Conservation (phyloP, 495 filamentous ascomycete genomes). For the Rhypophila decipiens region DNA sequence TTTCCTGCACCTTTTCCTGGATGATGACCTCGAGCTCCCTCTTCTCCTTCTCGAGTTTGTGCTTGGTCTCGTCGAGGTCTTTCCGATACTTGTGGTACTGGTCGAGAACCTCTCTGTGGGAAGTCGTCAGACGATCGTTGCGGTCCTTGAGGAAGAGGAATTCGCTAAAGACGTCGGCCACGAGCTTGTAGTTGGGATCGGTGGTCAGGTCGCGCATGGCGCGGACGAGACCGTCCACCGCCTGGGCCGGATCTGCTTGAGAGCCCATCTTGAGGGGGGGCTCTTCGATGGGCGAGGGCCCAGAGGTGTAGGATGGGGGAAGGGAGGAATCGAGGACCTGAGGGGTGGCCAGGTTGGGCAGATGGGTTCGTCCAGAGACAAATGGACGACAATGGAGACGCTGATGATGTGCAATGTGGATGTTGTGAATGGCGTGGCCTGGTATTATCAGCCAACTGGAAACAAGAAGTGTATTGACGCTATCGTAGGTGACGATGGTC, state of each 20-base stretch:
- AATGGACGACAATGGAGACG: not conserved
- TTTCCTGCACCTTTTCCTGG: conserved; percentile 23
- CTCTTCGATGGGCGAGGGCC: not conserved
- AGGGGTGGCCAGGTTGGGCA: conserved; percentile 18
- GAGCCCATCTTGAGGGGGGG: conserved; percentile 13
- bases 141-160: conserved; percentile 32
- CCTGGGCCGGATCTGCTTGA: conserved; percentile 20
- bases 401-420: not conserved
- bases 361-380: not conserved
- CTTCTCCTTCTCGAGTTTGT: conserved; percentile 20
- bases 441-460: not conserved
- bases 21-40: conserved; percentile 21
- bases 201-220: conserved; percentile 31
- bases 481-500: conserved; percentile 12
- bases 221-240: conserved; percentile 29
- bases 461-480: conserved; percentile 3
- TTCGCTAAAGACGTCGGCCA: conserved; percentile 33
- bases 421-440: not conserved
- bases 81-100: conserved; percentile 31
- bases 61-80: conserved; percentile 26
- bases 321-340: not conserved
- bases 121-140: conserved; percentile 26
- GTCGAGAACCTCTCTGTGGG: conserved; percentile 27
- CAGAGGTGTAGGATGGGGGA: not conserved
- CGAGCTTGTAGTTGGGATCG: conserved; percentile 32